A percentile compares a stretch with the other conserved stretches of the same genome.
These are phyloP conservation scores for Vitis riparia DNA, from an alignment of 164 flowering plant genomes.

Conservation along the genomic window DNA sequence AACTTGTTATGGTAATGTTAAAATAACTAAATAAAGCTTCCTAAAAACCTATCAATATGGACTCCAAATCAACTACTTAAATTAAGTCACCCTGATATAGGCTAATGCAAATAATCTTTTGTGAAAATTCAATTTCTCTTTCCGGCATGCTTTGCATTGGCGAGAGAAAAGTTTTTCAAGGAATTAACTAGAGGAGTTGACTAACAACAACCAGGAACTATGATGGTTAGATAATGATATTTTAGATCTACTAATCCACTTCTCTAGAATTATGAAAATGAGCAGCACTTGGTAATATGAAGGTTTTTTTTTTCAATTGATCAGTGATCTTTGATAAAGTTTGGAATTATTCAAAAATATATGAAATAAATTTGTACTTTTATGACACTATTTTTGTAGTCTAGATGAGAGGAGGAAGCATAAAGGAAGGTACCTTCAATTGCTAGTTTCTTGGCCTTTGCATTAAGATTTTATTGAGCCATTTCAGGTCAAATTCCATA, in stretches of 20 bases:
- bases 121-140: too few relatives aligned
- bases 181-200: neutral
- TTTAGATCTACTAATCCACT: neutral
- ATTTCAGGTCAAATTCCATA: conserved; percentile 57
- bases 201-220: neutral
- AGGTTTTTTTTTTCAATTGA: neutral
- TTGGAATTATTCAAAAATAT: neutral
- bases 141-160: neutral
- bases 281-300: neutral
- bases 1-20: too few relatives aligned
- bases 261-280: neutral
- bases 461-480: conserved; percentile 58
- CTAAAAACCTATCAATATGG: too few relatives aligned
- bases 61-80: too few relatives aligned
- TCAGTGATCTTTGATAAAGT: too few relatives aligned
- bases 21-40: too few relatives aligned
- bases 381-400: neutral
- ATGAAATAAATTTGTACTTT: neutral
- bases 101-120: too few relatives aligned
- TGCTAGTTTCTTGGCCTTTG: conserved; percentile 53
- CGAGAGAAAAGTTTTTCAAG: neutral
- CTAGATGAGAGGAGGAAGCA: neutral
- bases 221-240: neutral
- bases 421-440: conserved; percentile 51
- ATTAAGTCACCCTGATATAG: too few relatives aligned